Base-by-base conservation (phyloP, 202 grass and related monocot genomes). In the Carex arenaria region DNA sequence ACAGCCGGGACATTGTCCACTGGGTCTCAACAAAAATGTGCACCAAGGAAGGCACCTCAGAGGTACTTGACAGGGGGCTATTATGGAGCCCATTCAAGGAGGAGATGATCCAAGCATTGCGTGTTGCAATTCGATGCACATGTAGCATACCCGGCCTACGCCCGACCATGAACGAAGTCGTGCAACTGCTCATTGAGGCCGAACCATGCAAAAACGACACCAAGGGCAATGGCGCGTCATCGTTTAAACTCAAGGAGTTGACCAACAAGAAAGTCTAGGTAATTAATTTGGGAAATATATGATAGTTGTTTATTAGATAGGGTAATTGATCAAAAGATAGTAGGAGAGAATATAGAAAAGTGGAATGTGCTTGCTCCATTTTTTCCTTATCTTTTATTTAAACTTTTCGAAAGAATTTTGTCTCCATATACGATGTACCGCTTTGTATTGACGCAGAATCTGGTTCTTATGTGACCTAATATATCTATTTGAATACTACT, bases 401-500 rank as follows among this genome's bases (percentile, higher is more conserved):
- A 55, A 34, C 45, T 32, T 82, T 67, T 14, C 43, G 73, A 52
- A 51, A 82, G 76, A 77, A 69, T 64, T 82, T 80, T 71, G 34
- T 30, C 43, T 85, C 81, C 80, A 75, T 68, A 64, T 64, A 51
- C 68, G 7, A 76, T 61, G 59, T n/a, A 34, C 88, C 68, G 95
- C 93, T 93, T 98, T 89, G 86, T 95, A 87, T 87, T 93, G 87
- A 98, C 92, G 95, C 93, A 98, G 95, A 92, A 98, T 98, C 93
- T 90, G 91, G 89, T 98, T 80, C 95, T 83, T 49, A 20, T 23
- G 80, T 82, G 61, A 77, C 64, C 76, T 74, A 14, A 30, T 63
- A 80, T 57, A 88, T 51, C 53, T 23, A 71, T 62, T 47, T 76
- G 17, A 67, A 75, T 81, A 56, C 64, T 70, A 51, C 62, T 61